Conservation (phyloP, 2,329 filamentous ascomycete genomes). For the Allantophomopsis lycopodina region DNA sequence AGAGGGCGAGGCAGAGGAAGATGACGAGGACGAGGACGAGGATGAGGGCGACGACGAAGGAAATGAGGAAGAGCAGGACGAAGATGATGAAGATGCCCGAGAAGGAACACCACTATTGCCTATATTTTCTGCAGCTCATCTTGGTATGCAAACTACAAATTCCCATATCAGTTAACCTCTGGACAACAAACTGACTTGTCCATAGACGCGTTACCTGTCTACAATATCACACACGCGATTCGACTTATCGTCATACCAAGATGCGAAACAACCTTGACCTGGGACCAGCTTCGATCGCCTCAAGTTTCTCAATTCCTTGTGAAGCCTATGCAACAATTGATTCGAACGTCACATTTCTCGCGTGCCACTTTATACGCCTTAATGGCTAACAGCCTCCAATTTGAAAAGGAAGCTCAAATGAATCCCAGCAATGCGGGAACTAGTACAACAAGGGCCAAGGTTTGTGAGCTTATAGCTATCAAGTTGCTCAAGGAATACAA, state of each 20-base stretch:
- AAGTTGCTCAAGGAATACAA: slow-evolving; percentile 82
- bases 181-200: slow-evolving; percentile 10
- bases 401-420: slow-evolving; percentile 71
- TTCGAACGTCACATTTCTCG: slow-evolving; percentile 70
- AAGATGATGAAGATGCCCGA: slow-evolving; percentile 21
- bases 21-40: too few relatives aligned
- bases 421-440: slow-evolving; percentile 76
- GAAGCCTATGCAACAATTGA: slow-evolving; percentile 89
- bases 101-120: slow-evolving; percentile 45
- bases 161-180: slow-evolving; percentile 1
- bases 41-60: slow-evolving; percentile 17
- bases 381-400: slow-evolving; percentile 89
- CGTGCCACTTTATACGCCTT: slow-evolving; percentile 78
- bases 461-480: slow-evolving; percentile 83
- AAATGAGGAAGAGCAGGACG: slow-evolving; percentile 23
- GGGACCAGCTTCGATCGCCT: slow-evolving; percentile 91
- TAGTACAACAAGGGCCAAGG: slow-evolving; percentile 70
- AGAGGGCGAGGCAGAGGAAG: slow-evolving; percentile 9
- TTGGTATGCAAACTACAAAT: slow-evolving; percentile 38
- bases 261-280: slow-evolving; percentile 84
- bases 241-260: slow-evolving; percentile 70
- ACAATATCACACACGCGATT: slow-evolving; percentile 81
- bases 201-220: slow-evolving; percentile 72
- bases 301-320: slow-evolving; percentile 92
- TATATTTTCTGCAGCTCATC: slow-evolving; percentile 66